These are phyloP conservation scores for Corchorus capsularis DNA, from an alignment of 345 rosid genomes.

Conservation along the genomic window DNA sequence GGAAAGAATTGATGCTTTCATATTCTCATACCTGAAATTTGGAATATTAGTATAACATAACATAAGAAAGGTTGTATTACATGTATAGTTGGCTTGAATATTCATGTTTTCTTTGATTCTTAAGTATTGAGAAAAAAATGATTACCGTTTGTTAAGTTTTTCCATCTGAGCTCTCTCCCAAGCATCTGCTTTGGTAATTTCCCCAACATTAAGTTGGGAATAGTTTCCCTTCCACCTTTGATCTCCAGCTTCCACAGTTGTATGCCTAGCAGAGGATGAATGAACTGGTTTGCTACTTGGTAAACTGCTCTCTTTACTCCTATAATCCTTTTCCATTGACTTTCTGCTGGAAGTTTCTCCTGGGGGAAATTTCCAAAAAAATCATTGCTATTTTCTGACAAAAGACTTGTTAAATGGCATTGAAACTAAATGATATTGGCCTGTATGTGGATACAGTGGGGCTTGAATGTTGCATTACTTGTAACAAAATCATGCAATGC, in stretches of 20 bases:
- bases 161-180: constrained; percentile 66
- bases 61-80: background rate
- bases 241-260: constrained; percentile 1
- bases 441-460: background rate
- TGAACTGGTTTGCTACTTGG: constrained; percentile 25
- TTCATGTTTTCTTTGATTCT: background rate
- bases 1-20: constrained; percentile 49
- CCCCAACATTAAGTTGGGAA: constrained; percentile 24
- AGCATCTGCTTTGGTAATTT: constrained; percentile 47
- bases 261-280: constrained; percentile 30
- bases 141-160: constrained; percentile 52
- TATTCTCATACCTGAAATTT: constrained; percentile 60
- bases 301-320: constrained; percentile 21
- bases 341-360: constrained; percentile 37
- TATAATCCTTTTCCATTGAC: constrained; percentile 13
- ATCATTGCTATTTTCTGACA: background rate
- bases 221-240: constrained; percentile 24
- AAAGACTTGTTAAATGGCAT: background rate
- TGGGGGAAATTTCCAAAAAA: constrained; percentile 17
- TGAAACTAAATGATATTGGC: background rate
- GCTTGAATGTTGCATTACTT: background rate
- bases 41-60: background rate
- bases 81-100: background rate
- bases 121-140: background rate
- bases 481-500: background rate